Evolutionary conservation across 2,329 filamentous ascomycete genomes (phyloP), one percentile per base, ranked within the genome.

Genomic region (Diaporthe sp.): DNA sequence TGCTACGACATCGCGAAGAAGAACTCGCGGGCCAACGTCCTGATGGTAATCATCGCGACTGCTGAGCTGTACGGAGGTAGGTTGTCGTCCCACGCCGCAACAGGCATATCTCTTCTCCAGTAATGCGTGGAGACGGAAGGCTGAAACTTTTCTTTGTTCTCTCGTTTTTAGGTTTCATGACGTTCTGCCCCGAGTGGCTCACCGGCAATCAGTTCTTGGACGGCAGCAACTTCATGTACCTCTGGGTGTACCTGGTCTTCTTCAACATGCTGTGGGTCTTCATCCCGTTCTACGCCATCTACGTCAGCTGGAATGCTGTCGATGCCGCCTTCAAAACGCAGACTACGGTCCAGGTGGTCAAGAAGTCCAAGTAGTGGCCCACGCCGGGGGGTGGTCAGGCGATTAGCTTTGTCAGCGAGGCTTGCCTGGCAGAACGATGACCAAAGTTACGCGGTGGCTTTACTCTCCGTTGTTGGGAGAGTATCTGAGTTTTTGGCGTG

Each of bases 181-280:
- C 92, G 0, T 94, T 94, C 81, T 91, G 89, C 82, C 92, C 92
- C 17, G 92, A 94, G 83, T 94, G 92, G 92, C 84, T 94, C 17
- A 90, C 88, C 2, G 88, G 88, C 71, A 93, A 88, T 81, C 81
- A 87, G 78, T 92, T 92, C 80, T 88, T 94, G 76, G 90, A 93
- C 81, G 87, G 87, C 25, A 91, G 88, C 84, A 93, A 93, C 83
- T 92, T 90, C 79, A 92, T 94, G 90, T 92, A 92, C 80, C 84
- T 89, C 77, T 93, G 91, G 91, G 85, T 93, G 20, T 93, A 93
- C 79, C 84, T 94, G 22, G 86, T 92, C 78, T 93, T 93, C 83
- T 93, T 94, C 86, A 94, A 94, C 83, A 88, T 87, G 79, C 84
- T 93, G 5, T 94, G 92, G 92, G 91, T 94, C 5, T 88, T 89